Conservation (phyloP, 148 eudicot species). For the Spergularia bocconei region DNA sequence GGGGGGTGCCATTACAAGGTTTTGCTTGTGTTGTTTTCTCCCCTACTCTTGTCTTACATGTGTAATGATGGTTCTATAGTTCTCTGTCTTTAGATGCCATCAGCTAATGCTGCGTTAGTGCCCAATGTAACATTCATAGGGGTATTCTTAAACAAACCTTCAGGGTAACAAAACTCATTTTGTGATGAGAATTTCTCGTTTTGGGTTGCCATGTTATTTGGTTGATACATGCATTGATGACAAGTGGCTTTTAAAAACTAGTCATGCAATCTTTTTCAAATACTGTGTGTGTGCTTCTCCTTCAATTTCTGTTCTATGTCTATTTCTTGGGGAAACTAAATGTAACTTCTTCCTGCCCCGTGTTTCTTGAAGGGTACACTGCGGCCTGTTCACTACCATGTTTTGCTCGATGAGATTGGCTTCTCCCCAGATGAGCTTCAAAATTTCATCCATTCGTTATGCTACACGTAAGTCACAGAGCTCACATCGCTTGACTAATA, state of each 20-base stretch:
- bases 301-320: background rate
- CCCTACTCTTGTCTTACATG: background rate
- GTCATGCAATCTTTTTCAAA: no score
- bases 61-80: background rate
- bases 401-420: slow-evolving; percentile 95
- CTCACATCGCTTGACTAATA: slow-evolving; percentile 1
- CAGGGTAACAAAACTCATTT: background rate
- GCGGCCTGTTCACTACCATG: slow-evolving; percentile 93
- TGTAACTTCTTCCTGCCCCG: slow-evolving; percentile 13
- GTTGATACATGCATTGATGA: background rate
- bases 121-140: background rate
- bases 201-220: background rate
- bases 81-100: background rate
- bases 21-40: slow-evolving; percentile 1
- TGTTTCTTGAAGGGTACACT: slow-evolving; percentile 66
- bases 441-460: slow-evolving; percentile 71
- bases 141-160: background rate
- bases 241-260: background rate
- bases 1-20: background rate
- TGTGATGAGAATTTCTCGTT: background rate
- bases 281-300: background rate
- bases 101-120: no score
- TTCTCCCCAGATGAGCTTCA: slow-evolving; percentile 87
- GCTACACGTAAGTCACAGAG: slow-evolving; percentile 70
- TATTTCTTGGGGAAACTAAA: background rate